A percentile compares a stretch with the other conserved stretches of the same genome.
phyloP scores from a whole-genome alignment of 305 asterid genomes.

The Fraxinus floribunda region DNA sequence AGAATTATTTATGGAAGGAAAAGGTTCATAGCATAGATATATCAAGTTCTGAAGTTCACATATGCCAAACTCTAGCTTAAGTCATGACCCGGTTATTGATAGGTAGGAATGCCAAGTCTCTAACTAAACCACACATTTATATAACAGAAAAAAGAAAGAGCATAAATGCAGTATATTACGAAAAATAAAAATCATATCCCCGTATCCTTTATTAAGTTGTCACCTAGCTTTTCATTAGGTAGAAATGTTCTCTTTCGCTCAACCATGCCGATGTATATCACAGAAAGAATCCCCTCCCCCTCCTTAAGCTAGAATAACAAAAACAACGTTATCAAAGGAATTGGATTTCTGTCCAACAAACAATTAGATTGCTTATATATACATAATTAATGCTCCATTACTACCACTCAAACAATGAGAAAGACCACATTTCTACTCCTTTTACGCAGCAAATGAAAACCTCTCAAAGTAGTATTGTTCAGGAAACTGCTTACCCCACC shows the following conservation, averaged over 20 bases:
- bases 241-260: slow-evolving; percentile 7
- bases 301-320: neutral
- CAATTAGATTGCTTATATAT: neutral
- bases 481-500: slow-evolving; percentile 85
- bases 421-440: neutral
- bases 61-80: neutral
- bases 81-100: neutral
- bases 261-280: slow-evolving; percentile 5
- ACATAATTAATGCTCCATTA: neutral
- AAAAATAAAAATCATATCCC: neutral
- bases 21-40: neutral
- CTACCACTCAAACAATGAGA: neutral
- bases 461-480: slow-evolving; percentile 5
- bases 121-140: neutral
- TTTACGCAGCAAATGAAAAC: slow-evolving; percentile 12
- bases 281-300: neutral
- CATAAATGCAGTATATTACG: neutral
- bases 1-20: neutral
- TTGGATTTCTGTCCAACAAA: neutral
- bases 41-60: neutral
- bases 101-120: neutral
- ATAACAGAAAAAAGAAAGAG: neutral
- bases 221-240: slow-evolving; percentile 3
- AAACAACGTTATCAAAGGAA: neutral
- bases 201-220: slow-evolving; percentile 7